Conservation (phyloP, 352 stramenopile species). For the Pythium periplocum region DNA sequence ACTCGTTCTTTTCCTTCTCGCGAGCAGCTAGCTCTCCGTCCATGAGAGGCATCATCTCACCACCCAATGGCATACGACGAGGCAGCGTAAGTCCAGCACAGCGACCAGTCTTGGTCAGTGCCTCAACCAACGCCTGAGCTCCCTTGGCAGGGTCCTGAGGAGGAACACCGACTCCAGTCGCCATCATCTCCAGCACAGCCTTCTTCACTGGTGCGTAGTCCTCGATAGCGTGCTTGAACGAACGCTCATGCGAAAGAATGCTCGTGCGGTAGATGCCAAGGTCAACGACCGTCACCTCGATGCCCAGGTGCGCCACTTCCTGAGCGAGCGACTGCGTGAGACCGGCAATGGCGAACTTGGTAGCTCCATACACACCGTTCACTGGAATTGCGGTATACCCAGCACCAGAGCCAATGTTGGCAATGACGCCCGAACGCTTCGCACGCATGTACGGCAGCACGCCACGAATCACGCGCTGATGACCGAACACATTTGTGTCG, state of each 20-base stretch:
- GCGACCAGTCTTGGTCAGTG: slow-evolving; percentile 22
- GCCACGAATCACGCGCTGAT: slow-evolving; percentile 24
- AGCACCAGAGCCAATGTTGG: slow-evolving; percentile 33
- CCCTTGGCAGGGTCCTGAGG: slow-evolving; percentile 12
- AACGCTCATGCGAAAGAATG: background rate
- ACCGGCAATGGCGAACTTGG: slow-evolving; percentile 35
- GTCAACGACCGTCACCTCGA: slow-evolving; percentile 11
- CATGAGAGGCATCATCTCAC: background rate
- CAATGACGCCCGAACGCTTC: slow-evolving; percentile 28
- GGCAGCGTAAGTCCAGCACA: slow-evolving; percentile 14
- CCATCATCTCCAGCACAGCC: background rate
- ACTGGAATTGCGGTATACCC: slow-evolving; percentile 23
- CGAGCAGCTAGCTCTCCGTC: background rate
- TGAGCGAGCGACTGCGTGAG: slow-evolving; percentile 24
- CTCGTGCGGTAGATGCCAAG: slow-evolving; percentile 6
- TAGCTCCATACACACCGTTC: slow-evolving; percentile 29
- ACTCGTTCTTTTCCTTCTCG: slow-evolving; percentile 1
- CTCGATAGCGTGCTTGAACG: background rate
- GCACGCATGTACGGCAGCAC: slow-evolving; percentile 37
- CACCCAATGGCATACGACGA: slow-evolving; percentile 6
- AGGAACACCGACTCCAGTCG: background rate
- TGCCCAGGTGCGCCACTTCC: slow-evolving; percentile 29
- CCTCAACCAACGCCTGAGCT: slow-evolving; percentile 16
- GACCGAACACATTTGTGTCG: slow-evolving; percentile 45
- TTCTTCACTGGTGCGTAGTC: background rate